Conservation (phyloP, 495 filamentous ascomycete species). For the Aspergillus conjunctus region DNA sequence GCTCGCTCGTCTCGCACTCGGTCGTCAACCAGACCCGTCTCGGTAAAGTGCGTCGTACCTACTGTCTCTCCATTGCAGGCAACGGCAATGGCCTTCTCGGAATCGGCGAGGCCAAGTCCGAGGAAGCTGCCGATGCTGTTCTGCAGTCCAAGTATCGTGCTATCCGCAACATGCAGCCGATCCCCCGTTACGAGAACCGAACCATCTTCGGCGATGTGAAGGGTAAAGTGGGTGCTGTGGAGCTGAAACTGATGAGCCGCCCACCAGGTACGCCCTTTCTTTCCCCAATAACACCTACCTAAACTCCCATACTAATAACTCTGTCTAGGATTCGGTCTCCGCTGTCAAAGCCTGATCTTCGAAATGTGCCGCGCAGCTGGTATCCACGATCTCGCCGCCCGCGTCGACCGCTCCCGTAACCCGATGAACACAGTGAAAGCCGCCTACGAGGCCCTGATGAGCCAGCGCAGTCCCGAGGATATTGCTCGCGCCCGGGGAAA, state of each 20-base stretch:
- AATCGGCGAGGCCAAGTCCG: slow-evolving; percentile 84
- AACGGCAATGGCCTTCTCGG: slow-evolving; percentile 84
- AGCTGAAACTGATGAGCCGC: slow-evolving; percentile 74
- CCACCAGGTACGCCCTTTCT: slow-evolving; percentile 73
- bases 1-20: slow-evolving; percentile 66
- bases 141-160: slow-evolving; percentile 72
- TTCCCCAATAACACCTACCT: neutral
- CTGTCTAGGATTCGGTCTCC: slow-evolving; percentile 79
- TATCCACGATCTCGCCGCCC: slow-evolving; percentile 81
- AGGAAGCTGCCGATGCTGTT: slow-evolving; percentile 64
- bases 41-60: slow-evolving; percentile 79
- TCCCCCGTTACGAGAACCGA: slow-evolving; percentile 83
- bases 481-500: slow-evolving; percentile 82
- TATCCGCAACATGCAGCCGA: slow-evolving; percentile 82
- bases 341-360: slow-evolving; percentile 86
- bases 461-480: slow-evolving; percentile 82
- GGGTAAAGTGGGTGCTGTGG: slow-evolving; percentile 81
- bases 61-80: slow-evolving; percentile 75
- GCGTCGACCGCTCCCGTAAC: slow-evolving; percentile 77
- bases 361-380: slow-evolving; percentile 85
- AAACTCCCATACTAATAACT: slow-evolving; percentile 22
- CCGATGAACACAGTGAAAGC: slow-evolving; percentile 97
- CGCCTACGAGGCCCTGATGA: slow-evolving; percentile 75
- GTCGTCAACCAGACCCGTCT: slow-evolving; percentile 95
- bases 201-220: slow-evolving; percentile 87